Percentiles rank a stretch among this genome's conserved stretches.
Conservation (phyloP, 1,284 basidiomycete species). For the Kwoniella shivajii region DNA sequence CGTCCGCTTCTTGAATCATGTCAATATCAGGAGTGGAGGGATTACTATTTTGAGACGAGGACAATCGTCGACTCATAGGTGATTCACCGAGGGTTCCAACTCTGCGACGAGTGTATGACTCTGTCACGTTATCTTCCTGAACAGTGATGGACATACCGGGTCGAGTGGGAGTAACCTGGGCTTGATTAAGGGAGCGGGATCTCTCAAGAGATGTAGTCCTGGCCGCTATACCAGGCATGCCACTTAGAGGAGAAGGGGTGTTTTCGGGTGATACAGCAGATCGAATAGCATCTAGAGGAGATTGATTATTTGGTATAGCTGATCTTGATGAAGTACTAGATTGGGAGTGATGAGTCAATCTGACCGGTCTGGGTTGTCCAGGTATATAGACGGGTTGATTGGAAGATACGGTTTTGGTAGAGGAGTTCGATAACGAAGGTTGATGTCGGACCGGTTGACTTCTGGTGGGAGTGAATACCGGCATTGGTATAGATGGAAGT, state of each 20-base stretch:
- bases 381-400: slow-evolving; percentile 39
- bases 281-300: slow-evolving; percentile 9
- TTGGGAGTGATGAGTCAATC: slow-evolving; percentile 32
- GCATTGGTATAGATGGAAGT: slow-evolving; percentile 22
- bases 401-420: slow-evolving; percentile 17
- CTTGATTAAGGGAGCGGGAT: slow-evolving; percentile 26
- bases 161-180: slow-evolving; percentile 1
- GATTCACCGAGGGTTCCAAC: slow-evolving; percentile 18
- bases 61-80: neutral
- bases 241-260: slow-evolving; percentile 2
- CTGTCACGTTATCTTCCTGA: neutral
- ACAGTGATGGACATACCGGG: neutral
- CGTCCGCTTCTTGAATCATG: slow-evolving; percentile 23
- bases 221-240: slow-evolving; percentile 5
- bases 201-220: slow-evolving; percentile 19
- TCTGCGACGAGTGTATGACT: slow-evolving; percentile 9
- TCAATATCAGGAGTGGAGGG: slow-evolving; percentile 14
- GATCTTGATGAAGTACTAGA: slow-evolving; percentile 32
- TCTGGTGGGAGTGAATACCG: slow-evolving; percentile 39
- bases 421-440: slow-evolving; percentile 28
- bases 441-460: slow-evolving; percentile 38
- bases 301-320: slow-evolving; percentile 25
- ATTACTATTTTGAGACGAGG: slow-evolving; percentile 1
- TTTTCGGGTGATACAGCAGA: slow-evolving; percentile 9
- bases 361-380: slow-evolving; percentile 47